phyloP scores from a whole-genome alignment of 345 rosid species.

The Populus tremula region DNA sequence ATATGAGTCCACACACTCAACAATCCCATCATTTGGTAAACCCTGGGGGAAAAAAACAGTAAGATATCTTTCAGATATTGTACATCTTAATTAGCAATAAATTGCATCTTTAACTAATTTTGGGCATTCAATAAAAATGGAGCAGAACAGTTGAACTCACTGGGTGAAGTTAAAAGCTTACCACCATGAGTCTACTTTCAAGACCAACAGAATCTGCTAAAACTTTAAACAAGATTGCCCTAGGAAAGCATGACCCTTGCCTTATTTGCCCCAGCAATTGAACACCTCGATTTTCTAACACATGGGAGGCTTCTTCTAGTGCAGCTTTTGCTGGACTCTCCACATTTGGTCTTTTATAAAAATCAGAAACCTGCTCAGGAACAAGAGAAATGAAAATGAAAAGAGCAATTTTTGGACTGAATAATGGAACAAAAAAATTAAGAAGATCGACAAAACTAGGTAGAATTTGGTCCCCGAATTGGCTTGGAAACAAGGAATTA shows the following conservation, averaged over 20 bases:
- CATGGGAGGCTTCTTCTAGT: slow-evolving; percentile 57
- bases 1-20: slow-evolving; percentile 71
- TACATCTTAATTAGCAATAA: slow-evolving; percentile 4
- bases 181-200: slow-evolving; percentile 90
- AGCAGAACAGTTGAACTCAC: background rate
- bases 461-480: slow-evolving; percentile 1
- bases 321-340: slow-evolving; percentile 85
- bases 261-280: slow-evolving; percentile 93
- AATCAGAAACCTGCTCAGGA: slow-evolving; percentile 68
- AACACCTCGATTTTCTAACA: slow-evolving; percentile 67
- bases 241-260: slow-evolving; percentile 86
- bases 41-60: slow-evolving; percentile 47
- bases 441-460: background rate
- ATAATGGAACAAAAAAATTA: background rate
- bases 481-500: background rate
- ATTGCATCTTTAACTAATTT: background rate
- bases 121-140: background rate
- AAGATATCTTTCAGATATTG: slow-evolving; percentile 11
- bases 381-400: background rate
- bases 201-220: slow-evolving; percentile 93
- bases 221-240: slow-evolving; percentile 91
- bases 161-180: slow-evolving; percentile 43
- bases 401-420: background rate
- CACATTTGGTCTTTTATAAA: slow-evolving; percentile 68
- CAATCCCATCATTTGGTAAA: slow-evolving; percentile 81